Percentiles rank a stretch among this genome's conserved stretches.
These are phyloP conservation scores for Rhamnella rubrinervis DNA, from an alignment of 331 rosid genomes.

Conservation along the genomic window DNA sequence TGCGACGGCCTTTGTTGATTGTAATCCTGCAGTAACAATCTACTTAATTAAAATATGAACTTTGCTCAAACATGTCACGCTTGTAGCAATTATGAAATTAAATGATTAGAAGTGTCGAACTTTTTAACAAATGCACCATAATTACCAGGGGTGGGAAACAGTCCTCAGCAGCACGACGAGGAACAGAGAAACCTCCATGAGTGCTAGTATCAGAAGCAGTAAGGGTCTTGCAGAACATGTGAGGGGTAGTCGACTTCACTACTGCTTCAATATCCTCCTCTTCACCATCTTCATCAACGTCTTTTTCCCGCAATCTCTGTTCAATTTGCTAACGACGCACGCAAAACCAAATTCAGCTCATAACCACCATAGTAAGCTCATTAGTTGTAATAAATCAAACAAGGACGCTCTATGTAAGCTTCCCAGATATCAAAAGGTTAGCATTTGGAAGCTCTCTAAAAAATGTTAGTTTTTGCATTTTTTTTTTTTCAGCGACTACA, in stretches of 20 bases:
- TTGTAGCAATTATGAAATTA: too few relatives aligned
- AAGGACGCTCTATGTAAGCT: background rate
- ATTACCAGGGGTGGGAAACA: constrained; percentile 97
- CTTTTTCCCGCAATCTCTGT: constrained; percentile 51
- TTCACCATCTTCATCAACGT: constrained; percentile 53
- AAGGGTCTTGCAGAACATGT: constrained; percentile 99
- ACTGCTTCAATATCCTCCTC: constrained; percentile 68
- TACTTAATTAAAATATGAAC: background rate
- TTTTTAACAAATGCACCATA: background rate
- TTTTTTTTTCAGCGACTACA: constrained; percentile 19
- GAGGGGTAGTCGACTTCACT: constrained; percentile 81
- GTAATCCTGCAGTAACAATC: constrained; percentile 61
- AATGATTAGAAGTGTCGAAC: too few relatives aligned
- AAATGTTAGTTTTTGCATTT: constrained; percentile 2
- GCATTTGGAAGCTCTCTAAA: background rate
- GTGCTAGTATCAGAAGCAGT: constrained; percentile 99
- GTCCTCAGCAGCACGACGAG: constrained; percentile 99
- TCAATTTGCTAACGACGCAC: constrained; percentile 46
- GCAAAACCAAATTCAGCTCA: constrained; percentile 7
- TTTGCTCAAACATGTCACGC: background rate
- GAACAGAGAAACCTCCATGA: constrained; percentile 98
- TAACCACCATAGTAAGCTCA: background rate
- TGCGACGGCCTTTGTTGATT: constrained; percentile 93
- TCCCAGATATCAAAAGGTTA: background rate
- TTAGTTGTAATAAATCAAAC: background rate